Base-by-base conservation (phyloP, 164 flowering plant species). In the Litsea cubeba region DNA sequence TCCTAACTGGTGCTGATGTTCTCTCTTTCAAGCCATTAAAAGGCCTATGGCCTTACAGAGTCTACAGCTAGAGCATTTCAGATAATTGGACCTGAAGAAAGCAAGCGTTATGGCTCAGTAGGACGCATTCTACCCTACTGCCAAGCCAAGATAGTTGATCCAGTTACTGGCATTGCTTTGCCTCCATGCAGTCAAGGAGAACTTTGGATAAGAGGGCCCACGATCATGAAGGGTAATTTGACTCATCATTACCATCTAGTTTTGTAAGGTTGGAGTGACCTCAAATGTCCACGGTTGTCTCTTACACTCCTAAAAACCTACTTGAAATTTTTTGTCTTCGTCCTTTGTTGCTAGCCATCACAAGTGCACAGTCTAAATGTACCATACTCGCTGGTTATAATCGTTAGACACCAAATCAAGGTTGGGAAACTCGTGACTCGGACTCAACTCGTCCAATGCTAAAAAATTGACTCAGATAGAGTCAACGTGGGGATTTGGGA, bases 11-110 rank as follows among this genome's bases (percentile, higher is more conserved):
- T 54, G 17, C 6, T 54, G 20, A 17, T 54, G 7, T 15, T 54
- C 11, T 40, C 46, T 54, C 20, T 54, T 54, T 54, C 20, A 54
- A 54, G n/a, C 20, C 22, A 22, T 17, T 17, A 5, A 30, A 14
- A 88, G 95, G 90, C 84, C 12, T 90, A 85, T 72, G 94, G 90
- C 23, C 10, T 90, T 74, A 90, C 94, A 3, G 94, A 90, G 69
- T 49, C 86, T 1, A 57, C 77, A 0, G 88, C 81, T 1, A 76
- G 65, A 15, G 75, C 64, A 2, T 54, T 76, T 18, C 70, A 84
- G 40, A 2, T 69, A 7, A 5, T 22, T 1, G 72, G 82, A 2
- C 78, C 71, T 1, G 87, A 86, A 64, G 91, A 88, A 62, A 12
- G 69, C 40, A 17, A 15, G 1, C 78, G 60, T 0, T 68, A 54